These are phyloP conservation scores for Cichorium intybus DNA, from an alignment of 140 eudicot genomes.

Conservation along the genomic window DNA sequence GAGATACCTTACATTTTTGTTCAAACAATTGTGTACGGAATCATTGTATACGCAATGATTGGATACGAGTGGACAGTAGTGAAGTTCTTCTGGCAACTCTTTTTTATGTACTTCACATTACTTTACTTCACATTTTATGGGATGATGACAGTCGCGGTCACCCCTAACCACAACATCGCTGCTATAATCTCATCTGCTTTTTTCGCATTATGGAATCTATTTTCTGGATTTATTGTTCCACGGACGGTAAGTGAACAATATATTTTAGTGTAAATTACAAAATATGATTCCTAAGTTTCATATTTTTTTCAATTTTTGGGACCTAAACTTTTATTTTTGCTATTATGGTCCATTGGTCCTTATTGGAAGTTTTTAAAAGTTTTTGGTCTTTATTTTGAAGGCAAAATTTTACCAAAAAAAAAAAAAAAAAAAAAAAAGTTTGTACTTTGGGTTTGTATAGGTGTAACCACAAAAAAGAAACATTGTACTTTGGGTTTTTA, in stretches of 20 bases:
- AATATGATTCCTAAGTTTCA: no score
- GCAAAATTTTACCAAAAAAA: no score
- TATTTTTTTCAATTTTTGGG: no score
- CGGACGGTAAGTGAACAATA: slow-evolving; percentile 63
- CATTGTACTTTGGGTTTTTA: no score
- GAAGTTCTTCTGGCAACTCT: slow-evolving; percentile 56
- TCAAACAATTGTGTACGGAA: slow-evolving; percentile 48
- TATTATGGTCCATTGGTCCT: no score
- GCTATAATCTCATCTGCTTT: slow-evolving; percentile 56
- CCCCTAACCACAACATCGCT: slow-evolving; percentile 58
- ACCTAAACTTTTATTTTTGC: no score
- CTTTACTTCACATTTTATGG: slow-evolving; percentile 69
- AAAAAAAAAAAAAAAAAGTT: no score
- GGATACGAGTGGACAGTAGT: slow-evolving; percentile 56
- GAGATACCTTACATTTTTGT: slow-evolving; percentile 54
- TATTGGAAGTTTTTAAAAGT: no score
- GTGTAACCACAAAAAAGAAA: no score
- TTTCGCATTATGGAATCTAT: slow-evolving; percentile 54
- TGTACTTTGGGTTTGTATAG: no score
- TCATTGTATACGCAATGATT: slow-evolving; percentile 57
- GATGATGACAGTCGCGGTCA: slow-evolving; percentile 68
- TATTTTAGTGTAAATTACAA: no score
- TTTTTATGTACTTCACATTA: slow-evolving; percentile 57
- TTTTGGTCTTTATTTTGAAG: no score
- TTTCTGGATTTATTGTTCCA: slow-evolving; percentile 68